A percentile compares a stretch with the other conserved stretches of the same genome.
Conservation (phyloP, 179 eudicot genomes). For the Actinidia polygama region DNA sequence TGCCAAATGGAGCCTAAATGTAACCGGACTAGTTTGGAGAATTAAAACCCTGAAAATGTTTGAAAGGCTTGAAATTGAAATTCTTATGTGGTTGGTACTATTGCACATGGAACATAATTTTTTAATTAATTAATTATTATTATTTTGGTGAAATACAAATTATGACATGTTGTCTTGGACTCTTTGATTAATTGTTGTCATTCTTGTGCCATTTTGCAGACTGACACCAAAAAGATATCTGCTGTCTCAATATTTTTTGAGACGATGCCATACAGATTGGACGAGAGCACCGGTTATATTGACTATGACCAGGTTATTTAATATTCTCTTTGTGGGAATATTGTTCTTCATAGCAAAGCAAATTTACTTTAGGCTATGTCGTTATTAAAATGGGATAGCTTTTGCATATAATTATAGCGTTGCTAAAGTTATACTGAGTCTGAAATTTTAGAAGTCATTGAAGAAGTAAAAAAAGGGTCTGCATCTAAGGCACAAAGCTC, state of each 20-base stretch:
- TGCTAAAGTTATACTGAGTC: not conserved
- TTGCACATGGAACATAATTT: not conserved
- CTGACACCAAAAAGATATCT: slow-evolving; percentile 98
- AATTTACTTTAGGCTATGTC: no score
- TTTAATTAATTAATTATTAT: no score
- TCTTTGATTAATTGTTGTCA: not conserved
- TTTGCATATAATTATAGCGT: no score
- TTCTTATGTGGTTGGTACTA: not conserved
- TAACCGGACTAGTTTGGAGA: not conserved
- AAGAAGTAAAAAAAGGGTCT: not conserved
- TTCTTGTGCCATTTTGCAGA: slow-evolving; percentile 53
- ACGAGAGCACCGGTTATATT: slow-evolving; percentile 93
- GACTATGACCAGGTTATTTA: slow-evolving; percentile 91
- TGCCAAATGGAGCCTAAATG: not conserved
- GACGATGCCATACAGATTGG: slow-evolving; percentile 98
- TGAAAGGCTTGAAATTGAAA: not conserved
- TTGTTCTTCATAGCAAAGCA: not conserved
- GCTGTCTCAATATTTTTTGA: slow-evolving; percentile 97
- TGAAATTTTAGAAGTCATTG: not conserved
- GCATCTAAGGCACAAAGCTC: no score
- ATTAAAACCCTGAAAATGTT: not conserved
- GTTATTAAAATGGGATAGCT: not conserved
- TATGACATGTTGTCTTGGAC: not conserved
- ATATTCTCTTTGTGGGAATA: not conserved
- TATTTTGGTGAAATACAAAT: not conserved